Evolutionary conservation across 139 green algal species (phyloP), one percentile per base, ranked within the genome.

Genomic region (Chlorella sp.): DNA sequence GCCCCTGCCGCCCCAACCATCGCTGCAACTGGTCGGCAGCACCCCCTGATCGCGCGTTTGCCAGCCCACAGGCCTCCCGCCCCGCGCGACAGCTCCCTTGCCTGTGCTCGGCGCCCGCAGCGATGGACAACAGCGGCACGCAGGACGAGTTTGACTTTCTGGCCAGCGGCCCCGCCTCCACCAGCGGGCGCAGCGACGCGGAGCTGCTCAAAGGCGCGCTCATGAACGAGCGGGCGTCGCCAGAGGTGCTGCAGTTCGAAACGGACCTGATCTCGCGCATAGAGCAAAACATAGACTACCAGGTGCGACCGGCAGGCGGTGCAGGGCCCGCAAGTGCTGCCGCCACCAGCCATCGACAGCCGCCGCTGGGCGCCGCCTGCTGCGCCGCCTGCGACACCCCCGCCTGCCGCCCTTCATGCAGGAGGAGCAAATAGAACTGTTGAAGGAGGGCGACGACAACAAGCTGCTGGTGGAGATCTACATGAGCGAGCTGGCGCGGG

Each of bases 241-340:
- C 90, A 14, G 90, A 93, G 48, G 68, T 93, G 34, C 77, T 93
- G 54, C 74, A 74, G 24, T 92, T 87, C 76, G 78, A 91, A 58
- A 73, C 70, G 24, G 88, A 90, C 43, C 78, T 93, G 22, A 56
- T 93, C 2, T 24, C 68, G 3, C 80, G 85, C 11, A 62, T 92
- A 64, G 82, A 91, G 43, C 34, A 75, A 16, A 81, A 86, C 76
- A 60, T 92, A n/a, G 72, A 88, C n/a, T 79, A 90, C 56, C 88
- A 91, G 82, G 88, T 82, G 70, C 8, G 43, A 32, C 1, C 22
- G 8, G 13, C 40, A 30, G 60, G 36, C 54, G 28, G 40, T 32
- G 40, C 36, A 26, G 4, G 64, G 24, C 28, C 36, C 6, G 60
- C 28, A 13, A 26, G 48, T 14, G 54, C 22, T 2, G 48, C 6